Conservation (phyloP, 2,329 filamentous ascomycete genomes). For the Mollisiaceae sp. region DNA sequence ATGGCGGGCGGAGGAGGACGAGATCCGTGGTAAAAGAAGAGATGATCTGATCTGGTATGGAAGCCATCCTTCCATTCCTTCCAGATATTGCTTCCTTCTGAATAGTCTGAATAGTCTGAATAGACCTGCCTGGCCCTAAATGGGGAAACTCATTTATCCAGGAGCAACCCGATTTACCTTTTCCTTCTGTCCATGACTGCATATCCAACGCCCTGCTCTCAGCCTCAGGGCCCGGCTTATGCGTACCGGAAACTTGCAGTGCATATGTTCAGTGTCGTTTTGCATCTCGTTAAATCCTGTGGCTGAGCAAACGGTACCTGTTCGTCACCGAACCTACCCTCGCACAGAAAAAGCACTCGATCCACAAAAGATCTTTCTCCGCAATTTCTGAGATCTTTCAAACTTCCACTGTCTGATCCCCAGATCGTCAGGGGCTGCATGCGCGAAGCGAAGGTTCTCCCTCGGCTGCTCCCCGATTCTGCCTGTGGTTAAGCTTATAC, state of each 20-base stretch:
- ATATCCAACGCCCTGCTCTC: neutral
- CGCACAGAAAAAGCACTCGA: neutral
- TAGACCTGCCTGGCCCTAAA: neutral
- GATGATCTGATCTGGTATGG: conserved; percentile 3
- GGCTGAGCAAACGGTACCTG: conserved; percentile 7
- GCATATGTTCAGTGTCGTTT: neutral
- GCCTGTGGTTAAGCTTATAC: conserved; percentile 1
- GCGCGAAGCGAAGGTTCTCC: neutral
- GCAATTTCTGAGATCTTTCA: conserved; percentile 1
- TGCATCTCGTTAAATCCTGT: neutral
- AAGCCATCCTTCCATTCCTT: neutral
- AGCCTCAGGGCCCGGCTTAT: neutral
- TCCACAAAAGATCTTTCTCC: conserved; percentile 3
- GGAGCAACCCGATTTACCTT: neutral
- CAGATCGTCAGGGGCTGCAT: conserved; percentile 7
- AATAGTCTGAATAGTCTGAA: neutral
- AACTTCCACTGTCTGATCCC: conserved; percentile 14
- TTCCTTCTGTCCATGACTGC: conserved; percentile 2
- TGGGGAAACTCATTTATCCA: neutral
- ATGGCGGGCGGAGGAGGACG: neutral
- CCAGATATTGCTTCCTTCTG: conserved; percentile 2
- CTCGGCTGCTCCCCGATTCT: neutral
- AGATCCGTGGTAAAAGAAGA: neutral
- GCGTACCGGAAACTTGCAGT: neutral
- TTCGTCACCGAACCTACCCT: neutral